phyloP scores from a whole-genome alignment of 192 early-diverging fungal genomes.

The Backusella luteola region DNA sequence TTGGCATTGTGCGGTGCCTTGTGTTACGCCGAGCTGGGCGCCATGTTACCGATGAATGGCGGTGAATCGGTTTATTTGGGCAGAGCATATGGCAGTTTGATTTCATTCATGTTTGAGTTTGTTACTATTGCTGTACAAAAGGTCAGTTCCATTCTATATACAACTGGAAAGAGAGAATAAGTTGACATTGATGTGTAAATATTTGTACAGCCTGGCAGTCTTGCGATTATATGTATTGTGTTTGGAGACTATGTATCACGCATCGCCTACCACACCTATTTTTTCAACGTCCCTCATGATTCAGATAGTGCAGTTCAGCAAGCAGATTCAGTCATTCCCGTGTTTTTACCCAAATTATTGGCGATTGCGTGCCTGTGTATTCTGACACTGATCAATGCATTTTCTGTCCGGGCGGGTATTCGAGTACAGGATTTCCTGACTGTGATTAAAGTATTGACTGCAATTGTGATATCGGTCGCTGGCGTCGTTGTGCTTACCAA shows the following conservation, averaged over 20 bases:
- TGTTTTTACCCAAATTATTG: slow-evolving; percentile 50
- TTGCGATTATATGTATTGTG: slow-evolving; percentile 75
- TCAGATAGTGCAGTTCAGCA: slow-evolving; percentile 35
- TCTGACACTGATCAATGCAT: slow-evolving; percentile 64
- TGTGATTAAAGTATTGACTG: slow-evolving; percentile 65
- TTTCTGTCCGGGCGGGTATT: slow-evolving; percentile 62
- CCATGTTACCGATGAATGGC: slow-evolving; percentile 82
- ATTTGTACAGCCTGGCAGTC: slow-evolving; percentile 50
- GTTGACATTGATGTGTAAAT: background rate
- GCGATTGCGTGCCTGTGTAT: slow-evolving; percentile 58
- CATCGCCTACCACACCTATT: slow-evolving; percentile 59
- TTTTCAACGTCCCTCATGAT: slow-evolving; percentile 40
- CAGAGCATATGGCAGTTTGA: slow-evolving; percentile 68
- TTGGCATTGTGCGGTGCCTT: slow-evolving; percentile 80
- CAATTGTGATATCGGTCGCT: slow-evolving; percentile 63
- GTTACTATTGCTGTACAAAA: slow-evolving; percentile 58
- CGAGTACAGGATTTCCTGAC: slow-evolving; percentile 74
- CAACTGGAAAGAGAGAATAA: background rate
- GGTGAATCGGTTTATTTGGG: slow-evolving; percentile 88
- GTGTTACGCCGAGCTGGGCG: slow-evolving; percentile 90
- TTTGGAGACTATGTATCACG: slow-evolving; percentile 76
- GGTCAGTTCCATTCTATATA: slow-evolving; percentile 38
- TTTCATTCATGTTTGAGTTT: slow-evolving; percentile 75
- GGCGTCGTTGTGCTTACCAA: slow-evolving; percentile 67
- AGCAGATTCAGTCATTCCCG: slow-evolving; percentile 37